Percentiles rank a stretch among this genome's conserved stretches.
phyloP scores from a whole-genome alignment of 2,329 filamentous ascomycete species.

The Fusarium vanettenii region DNA sequence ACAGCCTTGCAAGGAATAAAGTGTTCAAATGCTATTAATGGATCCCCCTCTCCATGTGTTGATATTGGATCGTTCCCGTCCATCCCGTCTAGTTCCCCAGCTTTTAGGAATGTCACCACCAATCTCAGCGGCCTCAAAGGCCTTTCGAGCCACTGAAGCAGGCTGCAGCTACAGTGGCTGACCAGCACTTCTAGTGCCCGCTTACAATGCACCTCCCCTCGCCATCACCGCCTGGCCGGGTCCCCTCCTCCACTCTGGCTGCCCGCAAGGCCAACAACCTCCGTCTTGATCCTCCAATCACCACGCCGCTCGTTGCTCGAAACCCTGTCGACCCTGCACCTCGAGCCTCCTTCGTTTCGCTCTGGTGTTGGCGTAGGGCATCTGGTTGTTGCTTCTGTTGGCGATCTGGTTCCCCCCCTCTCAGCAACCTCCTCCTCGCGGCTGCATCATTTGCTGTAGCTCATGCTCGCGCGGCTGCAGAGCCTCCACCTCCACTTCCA shows the following conservation, averaged over 20 bases:
- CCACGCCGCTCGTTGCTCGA: conserved; percentile 32
- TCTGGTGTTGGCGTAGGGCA: conserved; percentile 27
- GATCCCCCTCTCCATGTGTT: not conserved
- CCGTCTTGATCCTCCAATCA: conserved; percentile 42
- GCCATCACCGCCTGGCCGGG: conserved; percentile 29
- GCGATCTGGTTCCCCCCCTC: conserved; percentile 5
- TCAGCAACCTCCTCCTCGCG: not conserved
- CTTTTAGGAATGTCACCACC: not conserved
- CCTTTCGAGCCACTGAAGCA: conserved; percentile 1
- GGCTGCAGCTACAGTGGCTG: conserved; percentile 11
- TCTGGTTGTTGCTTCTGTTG: conserved; percentile 31
- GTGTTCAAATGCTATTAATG: not conserved
- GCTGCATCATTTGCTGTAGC: conserved; percentile 8
- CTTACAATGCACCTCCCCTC: conserved; percentile 8
- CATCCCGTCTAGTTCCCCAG: not conserved
- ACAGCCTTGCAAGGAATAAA: not conserved
- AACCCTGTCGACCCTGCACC: conserved; percentile 39
- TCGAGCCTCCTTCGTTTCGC: conserved; percentile 43
- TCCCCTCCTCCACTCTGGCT: conserved; percentile 35
- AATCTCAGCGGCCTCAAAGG: not conserved
- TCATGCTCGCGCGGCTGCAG: conserved; percentile 25
- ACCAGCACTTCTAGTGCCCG: conserved; percentile 17
- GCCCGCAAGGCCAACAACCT: conserved; percentile 31
- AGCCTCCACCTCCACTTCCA: conserved; percentile 40
- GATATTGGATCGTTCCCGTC: not conserved